Percentiles rank a stretch among this genome's conserved stretches.
These are phyloP conservation scores for Phylloporus rhodoxanthus DNA, from an alignment of 768 basidiomycete genomes.

Conservation along the genomic window DNA sequence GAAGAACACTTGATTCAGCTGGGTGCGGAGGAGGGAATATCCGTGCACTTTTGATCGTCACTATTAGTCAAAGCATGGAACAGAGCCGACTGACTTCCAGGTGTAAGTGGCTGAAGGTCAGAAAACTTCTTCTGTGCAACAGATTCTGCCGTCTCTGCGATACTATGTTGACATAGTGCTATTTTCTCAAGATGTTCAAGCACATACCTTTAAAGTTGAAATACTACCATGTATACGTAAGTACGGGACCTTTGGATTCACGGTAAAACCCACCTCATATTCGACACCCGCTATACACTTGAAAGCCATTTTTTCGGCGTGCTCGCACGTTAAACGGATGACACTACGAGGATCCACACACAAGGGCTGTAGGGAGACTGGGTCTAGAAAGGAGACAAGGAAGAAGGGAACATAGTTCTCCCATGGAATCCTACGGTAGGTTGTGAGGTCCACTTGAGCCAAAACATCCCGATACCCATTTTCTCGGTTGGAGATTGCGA, in stretches of 20 bases:
- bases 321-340: constrained; percentile 52
- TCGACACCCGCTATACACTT: constrained; percentile 84
- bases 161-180: constrained; percentile 3
- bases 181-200: neutral
- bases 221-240: constrained; percentile 43
- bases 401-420: constrained; percentile 91
- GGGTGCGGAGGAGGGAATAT: constrained; percentile 87
- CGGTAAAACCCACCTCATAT: constrained; percentile 62
- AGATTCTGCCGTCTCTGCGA: constrained; percentile 72
- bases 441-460: constrained; percentile 81
- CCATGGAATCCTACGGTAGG: constrained; percentile 87
- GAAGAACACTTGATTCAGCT: constrained; percentile 87
- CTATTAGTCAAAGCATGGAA: neutral
- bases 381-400: constrained; percentile 84
- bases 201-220: constrained; percentile 92
- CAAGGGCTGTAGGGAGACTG: constrained; percentile 72
- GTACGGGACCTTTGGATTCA: neutral
- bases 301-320: constrained; percentile 43
- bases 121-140: constrained; percentile 73
- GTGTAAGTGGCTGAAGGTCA: constrained; percentile 72
- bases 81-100: constrained; percentile 67
- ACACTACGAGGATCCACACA: constrained; percentile 84
- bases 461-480: constrained; percentile 92
- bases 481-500: constrained; percentile 81
- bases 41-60: constrained; percentile 72